These are phyloP conservation scores for Triticum monococcum DNA, from an alignment of 176 grass and related monocot species.

Conservation along the genomic window DNA sequence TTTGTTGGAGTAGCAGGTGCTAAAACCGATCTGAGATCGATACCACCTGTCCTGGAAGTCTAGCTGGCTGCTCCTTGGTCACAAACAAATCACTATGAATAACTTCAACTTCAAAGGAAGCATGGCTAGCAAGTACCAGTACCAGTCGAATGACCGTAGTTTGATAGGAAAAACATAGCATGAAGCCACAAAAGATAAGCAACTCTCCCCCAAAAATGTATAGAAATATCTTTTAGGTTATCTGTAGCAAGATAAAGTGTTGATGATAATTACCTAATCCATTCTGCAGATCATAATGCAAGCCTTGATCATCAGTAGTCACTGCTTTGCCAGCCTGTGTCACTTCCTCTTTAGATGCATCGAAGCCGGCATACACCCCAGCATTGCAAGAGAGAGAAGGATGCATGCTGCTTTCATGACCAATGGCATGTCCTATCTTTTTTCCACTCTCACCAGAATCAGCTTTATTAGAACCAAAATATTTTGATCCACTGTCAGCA, in stretches of 20 bases:
- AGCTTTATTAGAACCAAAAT: conserved; percentile 75
- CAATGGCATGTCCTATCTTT: conserved; percentile 60
- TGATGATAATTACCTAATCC: conserved; percentile 51
- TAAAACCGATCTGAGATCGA: neutral
- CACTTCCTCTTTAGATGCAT: conserved; percentile 79
- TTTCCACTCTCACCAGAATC: conserved; percentile 95
- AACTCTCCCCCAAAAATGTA: conserved; percentile 9
- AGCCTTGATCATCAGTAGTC: conserved; percentile 44
- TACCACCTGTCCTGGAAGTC: neutral
- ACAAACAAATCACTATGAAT: neutral
- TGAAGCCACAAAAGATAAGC: conserved; percentile 9
- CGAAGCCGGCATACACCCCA: conserved; percentile 55
- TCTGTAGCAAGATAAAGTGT: conserved; percentile 16
- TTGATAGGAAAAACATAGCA: neutral
- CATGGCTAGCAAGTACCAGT: conserved; percentile 4
- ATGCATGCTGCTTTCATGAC: conserved; percentile 56
- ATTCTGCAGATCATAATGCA: conserved; percentile 67
- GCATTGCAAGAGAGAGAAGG: conserved; percentile 97
- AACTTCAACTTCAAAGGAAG: conserved; percentile 18
- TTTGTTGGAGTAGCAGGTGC: neutral
- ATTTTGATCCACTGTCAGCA: conserved; percentile 97
- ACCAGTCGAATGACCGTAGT: neutral
- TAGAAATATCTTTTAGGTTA: neutral
- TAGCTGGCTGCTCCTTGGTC: conserved; percentile 2
- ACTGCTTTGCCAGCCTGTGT: conserved; percentile 62